Evolutionary conservation across 805 yeast genomes (phyloP), one percentile per base, ranked within the genome.

Genomic region (Myxozyma lipomycoides): DNA sequence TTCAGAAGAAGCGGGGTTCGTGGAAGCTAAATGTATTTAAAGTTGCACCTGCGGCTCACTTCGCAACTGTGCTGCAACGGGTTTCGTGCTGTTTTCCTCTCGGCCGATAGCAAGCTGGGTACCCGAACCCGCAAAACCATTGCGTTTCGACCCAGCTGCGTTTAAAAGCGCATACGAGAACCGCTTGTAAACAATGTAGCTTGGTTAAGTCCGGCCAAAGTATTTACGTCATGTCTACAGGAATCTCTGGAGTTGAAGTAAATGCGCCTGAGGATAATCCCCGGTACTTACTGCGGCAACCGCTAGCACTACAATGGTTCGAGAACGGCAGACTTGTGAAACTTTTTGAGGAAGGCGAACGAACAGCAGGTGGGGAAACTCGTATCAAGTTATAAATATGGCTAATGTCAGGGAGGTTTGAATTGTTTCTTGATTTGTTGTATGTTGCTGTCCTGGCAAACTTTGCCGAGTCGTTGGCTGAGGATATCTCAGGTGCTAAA

Each of bases 401-500:
- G 7, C 7, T 9, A 28, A 28, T 12, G 12, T 28, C n/a, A 35
- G 38, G 38, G 9, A 17, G 38, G 18, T 70, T 77, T 15, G 86
- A 82, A 61, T 71, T 82, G 64, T 82, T 82, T 57, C 64, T 81
- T 45, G 86, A 82, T 64, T 71, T 82, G 65, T 66, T 80, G 53
- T 81, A 81, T 60, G 86, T 81, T 54, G 86, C 84, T 2, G 76
- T 82, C 42, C 78, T 79, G 25, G 78, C 84, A 21, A 78, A 78
- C 49, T 65, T 81, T 40, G 84, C 86, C 0, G 71, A 77, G 3
- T 65, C 66, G 39, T 82, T 82, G 0, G 70, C 77, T 3, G 78
- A 74, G 49, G 63, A 74, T 17, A 79, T 81, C 26, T 64, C 71
- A 18, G 82, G 82, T 35, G 62, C 61, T 2, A 64, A 79, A 0